Base-by-base conservation (phyloP, 768 basidiomycete genomes). In the Macrocybe gigantea region DNA sequence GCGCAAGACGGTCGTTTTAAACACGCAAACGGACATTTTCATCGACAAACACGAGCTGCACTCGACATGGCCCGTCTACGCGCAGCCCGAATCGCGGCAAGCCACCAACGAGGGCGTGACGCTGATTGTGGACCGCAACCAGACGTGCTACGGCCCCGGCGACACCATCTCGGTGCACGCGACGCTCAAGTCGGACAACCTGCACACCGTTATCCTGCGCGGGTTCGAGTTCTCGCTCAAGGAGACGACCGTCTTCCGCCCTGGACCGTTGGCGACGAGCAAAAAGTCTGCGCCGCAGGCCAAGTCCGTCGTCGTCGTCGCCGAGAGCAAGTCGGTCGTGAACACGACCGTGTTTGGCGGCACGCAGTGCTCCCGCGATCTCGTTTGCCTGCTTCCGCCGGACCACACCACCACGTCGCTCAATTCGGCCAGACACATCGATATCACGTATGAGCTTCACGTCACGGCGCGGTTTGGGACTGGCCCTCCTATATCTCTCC, bases 41-140 rank as follows among this genome's bases (percentile, higher is more conserved):
- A 89, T 96, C 57, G 88, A 91, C 72, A 96, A 95, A 64, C 93
- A 95, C 59, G 93, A 95, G 54, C 70, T 94, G 6, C 93, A 95
- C 59, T 87, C 92, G 4, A 85, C 89, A 1, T 96, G 93, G 93
- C 93, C 93, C 2, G 77, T 94, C 31, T 95, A 92, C 60, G 79
- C 78, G 42, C 87, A 91, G 60, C 77, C 78, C 8, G 88, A 92
- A 57, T 75, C 74, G 33, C 84, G 88, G n/a, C 73, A 78, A 11
- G 65, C 80, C 12, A 57, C 71, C 2, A 78, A 83, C 52, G 84
- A 90, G 3, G 84, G 83, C 29, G 75, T 92, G 12, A 82, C 76
- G 15, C 78, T 96, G 51, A 80, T 77, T 38, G 84, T 93, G 13
- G 82, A 88, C 29, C 83, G 93, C 34, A 73, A 73, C 22, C 75